Percentiles rank a stretch among this genome's conserved stretches.
Evolutionary conservation across 2,329 filamentous ascomycete species (phyloP).

Genomic region (Pseudocercospora eumusae): DNA sequence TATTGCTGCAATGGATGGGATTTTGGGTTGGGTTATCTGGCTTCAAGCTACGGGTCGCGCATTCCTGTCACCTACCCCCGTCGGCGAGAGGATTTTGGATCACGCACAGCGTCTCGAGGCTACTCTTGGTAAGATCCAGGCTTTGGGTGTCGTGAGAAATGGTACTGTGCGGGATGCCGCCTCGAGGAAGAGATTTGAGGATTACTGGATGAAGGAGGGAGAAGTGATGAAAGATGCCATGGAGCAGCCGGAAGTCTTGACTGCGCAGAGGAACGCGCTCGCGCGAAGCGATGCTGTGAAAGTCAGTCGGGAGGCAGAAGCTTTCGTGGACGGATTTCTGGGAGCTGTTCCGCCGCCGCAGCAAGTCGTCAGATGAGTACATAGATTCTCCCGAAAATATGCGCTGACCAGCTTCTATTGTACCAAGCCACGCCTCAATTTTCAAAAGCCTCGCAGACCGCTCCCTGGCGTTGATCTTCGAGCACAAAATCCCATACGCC

Average conservation of each 20-base stretch:
- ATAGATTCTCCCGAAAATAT: background rate
- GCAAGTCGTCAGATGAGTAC: background rate
- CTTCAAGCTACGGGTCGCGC: conserved; percentile 77
- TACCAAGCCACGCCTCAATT: background rate
- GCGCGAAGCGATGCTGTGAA: conserved; percentile 63
- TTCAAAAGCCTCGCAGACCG: background rate
- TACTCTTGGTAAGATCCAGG: conserved; percentile 67
- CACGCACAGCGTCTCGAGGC: conserved; percentile 58
- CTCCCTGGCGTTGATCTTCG: background rate
- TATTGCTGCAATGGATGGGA: conserved; percentile 65
- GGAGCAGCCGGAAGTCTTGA: conserved; percentile 74
- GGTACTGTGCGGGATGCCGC: conserved; percentile 72
- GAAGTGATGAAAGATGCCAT: conserved; percentile 71
- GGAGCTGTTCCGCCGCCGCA: background rate
- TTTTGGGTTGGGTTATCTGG: conserved; percentile 68
- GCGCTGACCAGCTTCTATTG: background rate
- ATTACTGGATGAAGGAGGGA: conserved; percentile 81
- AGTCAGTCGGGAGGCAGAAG: conserved; percentile 65
- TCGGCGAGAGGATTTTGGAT: conserved; percentile 67
- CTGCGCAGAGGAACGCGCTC: conserved; percentile 69
- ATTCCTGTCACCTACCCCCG: conserved; percentile 63
- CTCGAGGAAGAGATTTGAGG: conserved; percentile 64
- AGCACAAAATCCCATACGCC: background rate
- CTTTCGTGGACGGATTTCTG: conserved; percentile 49
- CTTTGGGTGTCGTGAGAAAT: conserved; percentile 76